phyloP scores from a whole-genome alignment of 306 rosid species.

The Pueraria montana region DNA sequence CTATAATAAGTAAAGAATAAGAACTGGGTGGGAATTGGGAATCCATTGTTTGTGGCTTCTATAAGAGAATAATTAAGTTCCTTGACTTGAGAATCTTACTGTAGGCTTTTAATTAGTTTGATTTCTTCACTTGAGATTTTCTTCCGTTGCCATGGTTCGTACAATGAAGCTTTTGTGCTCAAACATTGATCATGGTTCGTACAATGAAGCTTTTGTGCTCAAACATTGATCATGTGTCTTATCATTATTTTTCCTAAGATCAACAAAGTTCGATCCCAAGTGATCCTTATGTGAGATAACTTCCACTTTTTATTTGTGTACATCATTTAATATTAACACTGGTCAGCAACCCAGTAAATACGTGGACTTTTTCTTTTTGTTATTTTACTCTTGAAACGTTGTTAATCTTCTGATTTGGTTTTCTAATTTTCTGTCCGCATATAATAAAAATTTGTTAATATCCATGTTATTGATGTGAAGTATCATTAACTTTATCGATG shows the following conservation, averaged over 20 bases:
- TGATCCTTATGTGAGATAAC: not conserved
- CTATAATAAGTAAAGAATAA: slow-evolving; percentile 35
- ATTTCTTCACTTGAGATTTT: slow-evolving; percentile 8
- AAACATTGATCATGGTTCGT: not conserved
- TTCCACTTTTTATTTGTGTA: too few species aligned
- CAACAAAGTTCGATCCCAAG: not conserved
- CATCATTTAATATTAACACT: not conserved
- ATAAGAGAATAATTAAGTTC: slow-evolving; percentile 33
- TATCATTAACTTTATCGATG: too few species aligned
- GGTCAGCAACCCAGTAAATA: not conserved
- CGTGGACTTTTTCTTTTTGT: not conserved
- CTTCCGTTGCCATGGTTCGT: not conserved
- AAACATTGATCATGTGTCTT: not conserved
- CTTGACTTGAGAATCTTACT: slow-evolving; percentile 27
- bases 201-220: not conserved
- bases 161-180: not conserved
- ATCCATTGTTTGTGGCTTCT: slow-evolving; percentile 47
- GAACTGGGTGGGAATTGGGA: slow-evolving; percentile 43
- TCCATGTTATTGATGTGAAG: too few species aligned
- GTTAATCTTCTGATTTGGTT: not conserved
- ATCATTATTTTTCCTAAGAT: not conserved
- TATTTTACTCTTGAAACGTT: not conserved
- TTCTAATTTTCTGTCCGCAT: not conserved
- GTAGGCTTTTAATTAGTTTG: slow-evolving; percentile 10
- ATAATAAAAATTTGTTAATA: too few species aligned